phyloP scores from a whole-genome alignment of 345 rosid genomes.

The Syzygium aqueum region DNA sequence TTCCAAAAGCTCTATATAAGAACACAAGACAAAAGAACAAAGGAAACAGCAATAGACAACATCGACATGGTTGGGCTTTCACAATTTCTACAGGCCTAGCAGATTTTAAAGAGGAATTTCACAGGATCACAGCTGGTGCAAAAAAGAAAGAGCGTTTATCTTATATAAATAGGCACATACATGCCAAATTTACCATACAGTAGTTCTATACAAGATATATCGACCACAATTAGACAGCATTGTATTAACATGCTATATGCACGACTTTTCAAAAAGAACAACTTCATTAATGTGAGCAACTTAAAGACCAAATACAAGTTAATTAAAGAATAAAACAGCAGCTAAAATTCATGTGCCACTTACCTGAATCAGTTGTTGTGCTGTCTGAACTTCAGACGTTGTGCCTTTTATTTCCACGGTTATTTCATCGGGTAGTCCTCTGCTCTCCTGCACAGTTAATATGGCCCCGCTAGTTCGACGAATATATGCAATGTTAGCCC shows the following conservation, averaged over 20 bases:
- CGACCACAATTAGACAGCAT: not conserved
- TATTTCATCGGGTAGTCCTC: slow-evolving; percentile 55
- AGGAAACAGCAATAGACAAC: not conserved
- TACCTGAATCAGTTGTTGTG: slow-evolving; percentile 78
- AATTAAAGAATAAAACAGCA: not conserved
- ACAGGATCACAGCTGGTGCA: not conserved
- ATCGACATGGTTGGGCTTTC: not conserved
- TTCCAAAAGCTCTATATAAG: not conserved
- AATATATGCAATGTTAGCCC: slow-evolving; percentile 65
- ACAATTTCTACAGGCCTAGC: not conserved
- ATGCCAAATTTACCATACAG: not conserved
- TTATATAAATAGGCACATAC: not conserved
- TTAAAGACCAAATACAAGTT: not conserved
- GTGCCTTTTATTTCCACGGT: slow-evolving; percentile 81
- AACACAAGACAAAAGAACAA: not conserved
- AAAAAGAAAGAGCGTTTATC: not conserved
- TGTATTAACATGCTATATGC: not conserved
- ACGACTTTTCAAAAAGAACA: not conserved
- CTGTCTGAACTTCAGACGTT: slow-evolving; percentile 59
- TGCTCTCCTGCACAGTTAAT: slow-evolving; percentile 63
- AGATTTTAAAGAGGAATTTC: not conserved
- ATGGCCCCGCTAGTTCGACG: slow-evolving; percentile 67
- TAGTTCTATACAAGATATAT: not conserved
- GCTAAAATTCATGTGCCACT: not conserved
- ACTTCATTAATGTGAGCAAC: not conserved